Percentiles rank a stretch among this genome's conserved stretches.
These are phyloP conservation scores for Pseudogymnoascus pannorum DNA, from an alignment of 2,329 filamentous ascomycete genomes.

Conservation along the genomic window DNA sequence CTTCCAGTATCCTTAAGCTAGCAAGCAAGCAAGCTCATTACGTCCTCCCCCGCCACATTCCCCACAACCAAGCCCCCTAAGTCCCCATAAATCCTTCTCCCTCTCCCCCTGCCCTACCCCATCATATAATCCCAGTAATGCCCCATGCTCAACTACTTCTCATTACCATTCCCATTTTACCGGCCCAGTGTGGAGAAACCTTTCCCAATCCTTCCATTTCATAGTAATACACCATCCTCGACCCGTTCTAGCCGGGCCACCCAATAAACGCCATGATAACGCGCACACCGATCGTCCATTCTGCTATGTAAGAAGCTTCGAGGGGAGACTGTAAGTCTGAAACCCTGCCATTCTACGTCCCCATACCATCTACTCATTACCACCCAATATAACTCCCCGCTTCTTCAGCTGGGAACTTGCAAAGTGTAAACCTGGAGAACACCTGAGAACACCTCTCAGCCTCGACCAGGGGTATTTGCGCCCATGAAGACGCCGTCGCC, in stretches of 20 bases:
- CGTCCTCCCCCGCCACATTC: background rate
- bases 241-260: background rate
- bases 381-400: background rate
- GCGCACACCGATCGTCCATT: background rate
- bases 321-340: background rate
- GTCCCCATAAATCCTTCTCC: background rate
- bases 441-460: constrained; percentile 15
- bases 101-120: too few relatives aligned
- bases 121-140: background rate
- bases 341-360: background rate
- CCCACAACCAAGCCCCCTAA: background rate
- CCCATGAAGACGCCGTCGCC: constrained; percentile 29
- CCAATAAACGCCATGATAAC: background rate
- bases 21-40: background rate
- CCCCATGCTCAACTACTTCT: background rate
- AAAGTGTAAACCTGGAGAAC: background rate
- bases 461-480: constrained; percentile 27
- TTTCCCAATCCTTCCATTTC: background rate
- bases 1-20: background rate
- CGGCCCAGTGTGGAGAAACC: background rate
- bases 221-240: background rate
- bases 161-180: background rate
- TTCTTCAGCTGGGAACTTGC: background rate
- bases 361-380: background rate
- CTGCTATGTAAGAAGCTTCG: background rate